These are phyloP conservation scores for Chlamydomonas sp. DNA, from an alignment of 139 green algal species.

Conservation along the genomic window DNA sequence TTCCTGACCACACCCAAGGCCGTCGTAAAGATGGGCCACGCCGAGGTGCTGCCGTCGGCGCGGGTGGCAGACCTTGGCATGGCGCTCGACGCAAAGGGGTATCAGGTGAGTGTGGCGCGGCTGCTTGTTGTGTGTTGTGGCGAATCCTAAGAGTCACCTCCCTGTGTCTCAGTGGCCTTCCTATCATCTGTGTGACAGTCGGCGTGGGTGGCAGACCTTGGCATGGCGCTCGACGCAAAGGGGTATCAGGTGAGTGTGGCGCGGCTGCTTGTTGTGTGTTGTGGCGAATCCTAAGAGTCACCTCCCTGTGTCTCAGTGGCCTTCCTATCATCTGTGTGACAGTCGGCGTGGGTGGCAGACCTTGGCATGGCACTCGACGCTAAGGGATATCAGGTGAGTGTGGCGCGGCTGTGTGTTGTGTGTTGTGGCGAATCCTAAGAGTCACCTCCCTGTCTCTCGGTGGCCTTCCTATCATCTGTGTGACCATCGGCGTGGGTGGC, in stretches of 20 bases:
- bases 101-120: conserved; percentile 51
- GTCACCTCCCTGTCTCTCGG: neutral
- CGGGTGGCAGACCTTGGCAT: conserved; percentile 56
- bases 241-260: conserved; percentile 65
- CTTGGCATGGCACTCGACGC: conserved; percentile 49
- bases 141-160: neutral
- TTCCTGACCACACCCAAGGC: conserved; percentile 36
- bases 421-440: neutral
- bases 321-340: conserved; percentile 35
- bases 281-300: neutral
- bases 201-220: conserved; percentile 64
- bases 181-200: conserved; percentile 43
- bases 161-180: neutral
- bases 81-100: conserved; percentile 53
- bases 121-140: conserved; percentile 4
- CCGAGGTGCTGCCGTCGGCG: conserved; percentile 61
- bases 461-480: conserved; percentile 2
- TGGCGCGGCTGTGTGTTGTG: neutral
- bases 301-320: neutral
- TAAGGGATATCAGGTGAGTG: conserved; percentile 68
- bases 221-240: conserved; percentile 34
- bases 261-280: neutral
- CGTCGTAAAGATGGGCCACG: conserved; percentile 34
- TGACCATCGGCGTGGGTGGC: conserved; percentile 57
- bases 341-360: conserved; percentile 55